Evolutionary conservation across 2,329 filamentous ascomycete genomes (phyloP).

Genomic region (Periconia sp.): DNA sequence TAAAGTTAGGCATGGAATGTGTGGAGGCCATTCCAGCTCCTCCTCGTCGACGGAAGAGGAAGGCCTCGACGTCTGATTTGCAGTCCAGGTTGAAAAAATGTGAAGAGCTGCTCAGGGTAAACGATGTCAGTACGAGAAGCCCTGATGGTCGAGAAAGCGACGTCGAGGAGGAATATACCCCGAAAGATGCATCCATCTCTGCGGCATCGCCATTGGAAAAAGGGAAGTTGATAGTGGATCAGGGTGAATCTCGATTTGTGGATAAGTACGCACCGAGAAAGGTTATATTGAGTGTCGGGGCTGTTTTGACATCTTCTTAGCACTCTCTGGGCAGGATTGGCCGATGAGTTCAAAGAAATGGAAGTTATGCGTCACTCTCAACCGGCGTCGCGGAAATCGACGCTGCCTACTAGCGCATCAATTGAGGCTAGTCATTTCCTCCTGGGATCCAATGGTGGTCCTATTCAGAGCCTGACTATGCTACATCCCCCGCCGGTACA

Average conservation of each 20-base stretch:
- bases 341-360: slow-evolving; percentile 30
- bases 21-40: slow-evolving; percentile 38
- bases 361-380: slow-evolving; percentile 34
- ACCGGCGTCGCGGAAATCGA: background rate
- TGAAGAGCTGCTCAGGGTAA: slow-evolving; percentile 30
- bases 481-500: slow-evolving; percentile 66
- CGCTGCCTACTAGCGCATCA: slow-evolving; percentile 25
- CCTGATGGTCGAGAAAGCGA: slow-evolving; percentile 16
- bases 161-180: background rate
- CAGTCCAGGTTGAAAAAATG: slow-evolving; percentile 30
- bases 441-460: slow-evolving; percentile 16
- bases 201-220: background rate
- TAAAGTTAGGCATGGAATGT: slow-evolving; percentile 30
- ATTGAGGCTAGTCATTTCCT: slow-evolving; percentile 20
- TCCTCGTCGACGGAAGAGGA: slow-evolving; percentile 28
- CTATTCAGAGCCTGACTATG: slow-evolving; percentile 21
- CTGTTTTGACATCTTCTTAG: slow-evolving; percentile 35
- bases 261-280: slow-evolving; percentile 13
- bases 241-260: background rate
- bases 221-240: background rate
- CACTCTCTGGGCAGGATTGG: slow-evolving; percentile 33
- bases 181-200: background rate
- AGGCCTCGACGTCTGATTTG: slow-evolving; percentile 23
- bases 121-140: slow-evolving; percentile 29
- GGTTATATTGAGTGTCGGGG: slow-evolving; percentile 41